Evolutionary conservation across 129 eudicot genomes (phyloP), one percentile per base, ranked within the genome.

Genomic region (Tanacetum coccineum): DNA sequence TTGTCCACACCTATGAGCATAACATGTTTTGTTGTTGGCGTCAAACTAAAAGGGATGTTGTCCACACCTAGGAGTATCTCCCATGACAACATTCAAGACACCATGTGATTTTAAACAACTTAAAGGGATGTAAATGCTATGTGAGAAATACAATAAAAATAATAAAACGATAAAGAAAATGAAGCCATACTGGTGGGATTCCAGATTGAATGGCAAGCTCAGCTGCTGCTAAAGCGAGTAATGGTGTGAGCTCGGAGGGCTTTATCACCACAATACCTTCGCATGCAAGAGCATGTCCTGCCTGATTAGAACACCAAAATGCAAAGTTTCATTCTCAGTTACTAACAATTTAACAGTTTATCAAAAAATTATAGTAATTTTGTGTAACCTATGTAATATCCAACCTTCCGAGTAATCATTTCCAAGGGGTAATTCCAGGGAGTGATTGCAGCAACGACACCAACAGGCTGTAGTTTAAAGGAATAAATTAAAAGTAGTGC

Each of bases 201-300:
- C n/a, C n/a, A n/a, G n/a, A n/a, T n/a, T n/a, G n/a, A n/a, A n/a
- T n/a, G n/a, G n/a, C n/a, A n/a, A n/a, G n/a, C n/a, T n/a, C n/a
- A n/a, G n/a, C n/a, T n/a, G n/a, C n/a, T 55, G 98, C 98, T 70
- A 92, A 77, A 53, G 98, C 98, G 53, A 87, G 83, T 72, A 92
- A 82, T n/a, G 96, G 96, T 52, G 96, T 92, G 62, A 86, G 81
- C 77, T 92, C 98, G 7, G 98, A 88, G 67, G 98, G 98, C 73
- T 92, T 92, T 52, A 92, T 71, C 67, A 92, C 98, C 67, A 88
- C 84, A 19, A 96, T 88, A 52, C 96, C 88, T n/a, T 96, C 96
- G 76, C 89, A 82, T 21, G 98, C 98, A 83, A 92, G 95, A 67
- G 98, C 98, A 70, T 96, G 96, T 47, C 85, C 97, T 70, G 79